These are phyloP conservation scores for Gossypium gossypioides DNA, from an alignment of 441 rosid species.

Conservation along the genomic window DNA sequence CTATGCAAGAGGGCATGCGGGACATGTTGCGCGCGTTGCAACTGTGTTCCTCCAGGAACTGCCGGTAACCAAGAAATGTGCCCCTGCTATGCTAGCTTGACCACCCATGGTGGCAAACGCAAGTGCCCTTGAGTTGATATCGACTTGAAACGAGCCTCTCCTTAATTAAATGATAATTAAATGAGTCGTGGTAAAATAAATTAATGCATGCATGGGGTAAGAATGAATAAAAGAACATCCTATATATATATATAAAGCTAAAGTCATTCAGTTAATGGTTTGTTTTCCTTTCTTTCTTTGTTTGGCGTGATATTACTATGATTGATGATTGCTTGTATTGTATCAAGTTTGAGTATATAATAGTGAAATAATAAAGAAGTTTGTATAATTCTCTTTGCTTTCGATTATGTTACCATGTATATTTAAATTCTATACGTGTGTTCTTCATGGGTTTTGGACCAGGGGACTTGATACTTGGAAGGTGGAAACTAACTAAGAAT, in stretches of 20 bases:
- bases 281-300: neutral
- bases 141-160: neutral
- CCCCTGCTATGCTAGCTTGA: slow-evolving; percentile 59
- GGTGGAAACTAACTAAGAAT: neutral
- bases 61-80: slow-evolving; percentile 51
- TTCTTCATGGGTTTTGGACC: neutral
- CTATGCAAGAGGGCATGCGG: slow-evolving; percentile 63
- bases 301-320: neutral
- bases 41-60: slow-evolving; percentile 69
- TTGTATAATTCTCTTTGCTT: neutral
- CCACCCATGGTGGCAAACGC: slow-evolving; percentile 55
- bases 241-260: neutral
- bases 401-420: neutral
- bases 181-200: neutral
- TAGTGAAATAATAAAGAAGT: neutral
- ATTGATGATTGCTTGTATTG: neutral
- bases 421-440: neutral
- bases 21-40: slow-evolving; percentile 54
- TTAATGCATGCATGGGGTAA: neutral
- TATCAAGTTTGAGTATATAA: neutral
- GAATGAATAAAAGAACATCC: neutral
- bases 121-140: slow-evolving; percentile 41
- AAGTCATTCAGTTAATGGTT: neutral
- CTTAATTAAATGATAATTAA: neutral
- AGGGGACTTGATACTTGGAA: neutral